phyloP scores from a whole-genome alignment of 495 filamentous ascomycete genomes.

The Daldinia childiae region DNA sequence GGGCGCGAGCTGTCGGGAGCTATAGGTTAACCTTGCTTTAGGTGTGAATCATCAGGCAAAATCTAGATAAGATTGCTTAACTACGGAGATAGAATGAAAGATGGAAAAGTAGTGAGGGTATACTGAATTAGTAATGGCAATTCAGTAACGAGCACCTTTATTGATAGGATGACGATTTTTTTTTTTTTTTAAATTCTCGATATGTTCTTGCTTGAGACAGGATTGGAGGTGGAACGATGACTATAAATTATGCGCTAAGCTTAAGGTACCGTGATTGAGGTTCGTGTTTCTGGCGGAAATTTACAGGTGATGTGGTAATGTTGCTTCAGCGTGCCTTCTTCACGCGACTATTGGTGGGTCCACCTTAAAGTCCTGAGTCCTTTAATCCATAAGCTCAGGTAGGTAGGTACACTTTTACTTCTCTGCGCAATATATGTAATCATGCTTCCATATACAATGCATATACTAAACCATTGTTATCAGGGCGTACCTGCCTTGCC shows the following conservation, averaged over 20 bases:
- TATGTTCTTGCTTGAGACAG: background rate
- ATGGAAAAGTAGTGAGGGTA: background rate
- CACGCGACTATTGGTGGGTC: slow-evolving; percentile 36
- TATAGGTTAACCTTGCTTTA: slow-evolving; percentile 34
- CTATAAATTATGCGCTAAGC: slow-evolving; percentile 21
- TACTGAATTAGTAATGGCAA: background rate
- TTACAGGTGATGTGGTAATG: slow-evolving; percentile 8
- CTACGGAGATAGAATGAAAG: background rate
- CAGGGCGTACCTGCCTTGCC: background rate
- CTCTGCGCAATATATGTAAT: background rate
- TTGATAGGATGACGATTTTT: background rate
- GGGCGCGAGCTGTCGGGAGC: slow-evolving; percentile 37
- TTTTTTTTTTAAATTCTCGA: background rate
- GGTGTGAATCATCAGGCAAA: slow-evolving; percentile 43
- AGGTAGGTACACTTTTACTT: background rate
- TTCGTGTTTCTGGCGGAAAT: slow-evolving; percentile 5
- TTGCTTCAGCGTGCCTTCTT: slow-evolving; percentile 28
- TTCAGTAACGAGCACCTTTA: background rate
- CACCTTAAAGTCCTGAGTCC: slow-evolving; percentile 8
- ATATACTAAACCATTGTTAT: background rate
- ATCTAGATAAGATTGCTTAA: slow-evolving; percentile 10
- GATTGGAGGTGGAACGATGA: slow-evolving; percentile 15
- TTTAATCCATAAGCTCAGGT: background rate
- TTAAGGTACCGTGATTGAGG: slow-evolving; percentile 1
- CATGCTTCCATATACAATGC: background rate